Percentiles rank a stretch among this genome's conserved stretches.
These are phyloP conservation scores for Trichosporon sp. DNA, from an alignment of 1,284 basidiomycete genomes.

Conservation along the genomic window DNA sequence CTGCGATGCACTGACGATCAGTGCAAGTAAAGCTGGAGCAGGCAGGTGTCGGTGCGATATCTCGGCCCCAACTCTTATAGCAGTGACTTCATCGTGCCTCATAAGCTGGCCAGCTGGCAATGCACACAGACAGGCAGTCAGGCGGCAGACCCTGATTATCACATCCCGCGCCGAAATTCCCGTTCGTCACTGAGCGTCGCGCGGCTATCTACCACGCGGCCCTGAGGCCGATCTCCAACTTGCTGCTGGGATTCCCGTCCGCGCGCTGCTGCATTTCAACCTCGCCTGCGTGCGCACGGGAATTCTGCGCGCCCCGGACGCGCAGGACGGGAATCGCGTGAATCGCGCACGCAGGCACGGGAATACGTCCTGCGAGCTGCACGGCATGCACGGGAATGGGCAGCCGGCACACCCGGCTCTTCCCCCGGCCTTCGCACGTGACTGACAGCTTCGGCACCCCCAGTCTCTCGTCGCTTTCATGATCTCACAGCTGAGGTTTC, in stretches of 20 bases:
- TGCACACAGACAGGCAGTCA: too few species aligned
- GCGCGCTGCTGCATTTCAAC: background rate
- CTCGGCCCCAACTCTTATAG: background rate
- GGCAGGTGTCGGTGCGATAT: background rate
- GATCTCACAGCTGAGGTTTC: too few species aligned
- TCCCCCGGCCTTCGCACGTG: too few species aligned
- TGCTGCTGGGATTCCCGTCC: background rate
- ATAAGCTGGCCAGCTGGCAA: too few species aligned
- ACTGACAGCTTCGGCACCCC: too few species aligned
- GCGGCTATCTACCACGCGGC: background rate
- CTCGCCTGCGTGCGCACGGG: background rate
- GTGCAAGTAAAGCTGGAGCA: background rate
- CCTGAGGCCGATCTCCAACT: background rate
- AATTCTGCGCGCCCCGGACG: background rate
- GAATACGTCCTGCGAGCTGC: background rate
- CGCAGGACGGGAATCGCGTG: background rate
- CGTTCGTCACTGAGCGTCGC: conserved; percentile 2
- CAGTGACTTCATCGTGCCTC: background rate
- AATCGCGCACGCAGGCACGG: background rate
- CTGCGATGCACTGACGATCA: background rate
- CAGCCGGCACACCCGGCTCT: too few species aligned
- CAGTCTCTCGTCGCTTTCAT: too few species aligned
- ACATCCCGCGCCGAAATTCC: conserved; percentile 1
- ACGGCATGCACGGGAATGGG: background rate
- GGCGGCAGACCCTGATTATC: conserved; percentile 1